Evolutionary conservation across 495 filamentous ascomycete species (phyloP).

Genomic region (Aspergillus baeticus): DNA sequence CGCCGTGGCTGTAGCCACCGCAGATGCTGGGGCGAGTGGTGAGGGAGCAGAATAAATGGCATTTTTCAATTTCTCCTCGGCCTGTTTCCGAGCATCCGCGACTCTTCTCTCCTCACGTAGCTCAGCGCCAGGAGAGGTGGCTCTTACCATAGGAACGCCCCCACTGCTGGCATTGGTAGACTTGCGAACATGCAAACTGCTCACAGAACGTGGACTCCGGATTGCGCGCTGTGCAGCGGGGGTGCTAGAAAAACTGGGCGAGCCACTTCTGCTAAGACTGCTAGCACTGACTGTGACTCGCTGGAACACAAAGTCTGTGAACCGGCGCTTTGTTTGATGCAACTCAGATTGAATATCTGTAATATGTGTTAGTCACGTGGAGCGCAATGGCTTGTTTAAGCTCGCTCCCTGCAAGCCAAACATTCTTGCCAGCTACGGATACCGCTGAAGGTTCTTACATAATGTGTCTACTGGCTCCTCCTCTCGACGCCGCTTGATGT

Average conservation of each 20-base stretch:
- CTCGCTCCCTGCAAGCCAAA: background rate
- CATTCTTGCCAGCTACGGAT: background rate
- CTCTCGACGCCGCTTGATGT: conserved; percentile 55
- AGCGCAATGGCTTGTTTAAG: background rate
- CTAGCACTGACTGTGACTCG: conserved; percentile 32
- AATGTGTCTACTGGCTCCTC: conserved; percentile 56
- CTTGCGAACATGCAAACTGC: conserved; percentile 32
- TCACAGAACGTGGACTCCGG: conserved; percentile 42
- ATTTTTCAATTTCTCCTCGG: conserved; percentile 29
- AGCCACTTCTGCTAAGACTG: conserved; percentile 14
- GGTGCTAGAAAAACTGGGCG: conserved; percentile 17
- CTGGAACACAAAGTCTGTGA: conserved; percentile 50
- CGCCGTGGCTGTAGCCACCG: background rate
- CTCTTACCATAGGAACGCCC: conserved; percentile 39
- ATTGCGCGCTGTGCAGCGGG: conserved; percentile 26
- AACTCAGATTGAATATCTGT: conserved; percentile 47
- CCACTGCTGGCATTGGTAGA: conserved; percentile 12
- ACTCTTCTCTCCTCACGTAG: conserved; percentile 38
- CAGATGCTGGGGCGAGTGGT: background rate
- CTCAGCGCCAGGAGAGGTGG: conserved; percentile 47
- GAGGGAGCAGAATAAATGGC: conserved; percentile 26
- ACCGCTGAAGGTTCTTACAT: conserved; percentile 37
- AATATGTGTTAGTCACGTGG: background rate
- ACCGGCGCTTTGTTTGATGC: conserved; percentile 49
- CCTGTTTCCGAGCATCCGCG: conserved; percentile 29